Evolutionary conservation across 805 yeast species (phyloP).

Genomic region (Suhomyces faveliae): DNA sequence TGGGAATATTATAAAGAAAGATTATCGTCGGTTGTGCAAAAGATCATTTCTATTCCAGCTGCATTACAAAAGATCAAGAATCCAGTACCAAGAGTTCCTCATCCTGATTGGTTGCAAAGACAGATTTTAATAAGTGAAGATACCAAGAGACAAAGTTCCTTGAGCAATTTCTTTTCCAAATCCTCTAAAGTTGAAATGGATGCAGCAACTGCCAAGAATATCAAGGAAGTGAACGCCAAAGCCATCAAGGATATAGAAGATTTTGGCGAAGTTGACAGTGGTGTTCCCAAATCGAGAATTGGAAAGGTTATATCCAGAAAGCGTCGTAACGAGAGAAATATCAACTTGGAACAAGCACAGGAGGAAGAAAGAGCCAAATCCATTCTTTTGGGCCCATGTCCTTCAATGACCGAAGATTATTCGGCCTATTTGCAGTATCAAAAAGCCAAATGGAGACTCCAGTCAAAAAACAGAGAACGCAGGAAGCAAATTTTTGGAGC

Average conservation of each 20-base stretch:
- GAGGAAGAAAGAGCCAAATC: conserved; percentile 52
- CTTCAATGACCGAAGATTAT: conserved; percentile 67
- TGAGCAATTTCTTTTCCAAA: conserved; percentile 55
- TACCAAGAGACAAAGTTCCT: conserved; percentile 66
- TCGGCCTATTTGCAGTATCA: conserved; percentile 67
- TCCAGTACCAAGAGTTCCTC: conserved; percentile 92
- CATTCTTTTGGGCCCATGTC: conserved; percentile 53
- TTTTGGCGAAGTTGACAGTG: conserved; percentile 42
- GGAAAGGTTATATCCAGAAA: conserved; percentile 50
- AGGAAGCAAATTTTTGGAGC: conserved; percentile 79
- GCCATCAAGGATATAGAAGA: conserved; percentile 69
- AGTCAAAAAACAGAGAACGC: conserved; percentile 67
- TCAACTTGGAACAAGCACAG: conserved; percentile 23
- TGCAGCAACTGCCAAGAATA: conserved; percentile 45
- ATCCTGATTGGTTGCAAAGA: conserved; percentile 88
- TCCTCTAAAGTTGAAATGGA: conserved; percentile 40
- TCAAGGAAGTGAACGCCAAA: conserved; percentile 55
- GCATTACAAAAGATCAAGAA: conserved; percentile 84
- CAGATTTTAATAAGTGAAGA: conserved; percentile 61
- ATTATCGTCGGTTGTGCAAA: conserved; percentile 88
- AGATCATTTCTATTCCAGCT: conserved; percentile 95
- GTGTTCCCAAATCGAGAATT: conserved; percentile 30
- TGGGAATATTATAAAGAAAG: conserved; percentile 93
- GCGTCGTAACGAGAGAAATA: conserved; percentile 32
- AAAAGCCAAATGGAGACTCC: conserved; percentile 84